A percentile compares a stretch with the other conserved stretches of the same genome.
These are phyloP conservation scores for Nicotiana undulata DNA, from an alignment of 257 asterid species.

Conservation along the genomic window DNA sequence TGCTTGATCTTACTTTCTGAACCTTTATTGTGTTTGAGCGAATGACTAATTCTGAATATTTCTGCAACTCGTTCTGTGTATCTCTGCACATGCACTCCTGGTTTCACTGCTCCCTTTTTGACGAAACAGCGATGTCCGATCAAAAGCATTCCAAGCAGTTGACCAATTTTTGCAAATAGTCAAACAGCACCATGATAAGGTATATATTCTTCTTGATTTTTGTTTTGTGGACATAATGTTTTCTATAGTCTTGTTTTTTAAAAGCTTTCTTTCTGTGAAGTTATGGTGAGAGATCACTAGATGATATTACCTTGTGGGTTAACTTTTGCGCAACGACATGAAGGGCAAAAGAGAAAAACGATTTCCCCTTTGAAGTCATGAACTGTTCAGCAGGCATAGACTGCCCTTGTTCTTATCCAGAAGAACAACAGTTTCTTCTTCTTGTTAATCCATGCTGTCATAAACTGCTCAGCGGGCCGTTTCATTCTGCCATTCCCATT, in stretches of 20 bases:
- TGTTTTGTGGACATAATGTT: not conserved
- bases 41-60: no score
- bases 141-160: conserved; percentile 89
- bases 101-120: conserved; percentile 1
- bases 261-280: not conserved
- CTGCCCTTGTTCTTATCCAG: not conserved
- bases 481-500: not conserved
- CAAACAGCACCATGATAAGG: conserved; percentile 78
- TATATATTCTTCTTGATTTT: conserved; percentile 14
- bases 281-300: not conserved
- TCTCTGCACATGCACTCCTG: not conserved
- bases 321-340: not conserved
- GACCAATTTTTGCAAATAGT: conserved; percentile 89
- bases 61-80: not conserved
- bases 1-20: not conserved
- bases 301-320: not conserved
- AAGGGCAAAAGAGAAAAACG: not conserved
- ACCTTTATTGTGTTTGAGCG: not conserved
- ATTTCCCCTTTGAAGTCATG: not conserved
- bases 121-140: conserved; percentile 68
- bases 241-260: not conserved
- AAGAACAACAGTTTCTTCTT: not conserved
- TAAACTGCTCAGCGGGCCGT: not conserved
- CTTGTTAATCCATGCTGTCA: not conserved
- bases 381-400: not conserved